phyloP scores from a whole-genome alignment of 805 yeast genomes.

The Cyberlindnera petersonii region DNA sequence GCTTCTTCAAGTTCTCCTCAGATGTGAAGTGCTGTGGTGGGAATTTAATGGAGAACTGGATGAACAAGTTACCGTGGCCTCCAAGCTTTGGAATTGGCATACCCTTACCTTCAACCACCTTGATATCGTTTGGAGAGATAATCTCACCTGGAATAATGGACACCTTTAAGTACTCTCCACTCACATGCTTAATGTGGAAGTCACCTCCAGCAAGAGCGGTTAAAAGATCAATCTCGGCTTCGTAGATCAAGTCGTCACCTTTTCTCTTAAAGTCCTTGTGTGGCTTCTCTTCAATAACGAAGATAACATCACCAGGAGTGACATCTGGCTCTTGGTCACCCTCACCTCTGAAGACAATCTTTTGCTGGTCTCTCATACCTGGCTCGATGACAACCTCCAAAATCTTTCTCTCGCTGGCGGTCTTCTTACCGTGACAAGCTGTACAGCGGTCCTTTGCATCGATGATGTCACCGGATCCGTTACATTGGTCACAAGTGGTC shows the following conservation, averaged over 20 bases:
- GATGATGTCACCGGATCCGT: slow-evolving; percentile 87
- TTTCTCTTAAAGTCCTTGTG: slow-evolving; percentile 80
- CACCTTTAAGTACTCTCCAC: slow-evolving; percentile 87
- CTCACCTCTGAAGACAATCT: slow-evolving; percentile 87
- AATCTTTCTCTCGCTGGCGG: slow-evolving; percentile 82
- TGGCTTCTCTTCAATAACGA: slow-evolving; percentile 86
- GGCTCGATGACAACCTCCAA: slow-evolving; percentile 92
- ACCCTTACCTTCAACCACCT: slow-evolving; percentile 89
- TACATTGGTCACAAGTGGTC: slow-evolving; percentile 86
- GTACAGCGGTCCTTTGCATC: slow-evolving; percentile 86
- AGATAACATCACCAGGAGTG: slow-evolving; percentile 94
- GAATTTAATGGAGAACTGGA: slow-evolving; percentile 86
- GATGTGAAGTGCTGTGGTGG: slow-evolving; percentile 70
- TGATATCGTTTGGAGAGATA: slow-evolving; percentile 75
- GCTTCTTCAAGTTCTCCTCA: slow-evolving; percentile 67
- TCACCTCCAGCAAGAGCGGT: slow-evolving; percentile 98
- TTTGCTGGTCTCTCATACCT: slow-evolving; percentile 95
- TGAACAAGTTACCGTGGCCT: slow-evolving; percentile 80
- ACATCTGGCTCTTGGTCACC: slow-evolving; percentile 96
- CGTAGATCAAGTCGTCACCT: slow-evolving; percentile 81
- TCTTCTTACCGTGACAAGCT: slow-evolving; percentile 84
- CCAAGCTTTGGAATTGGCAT: slow-evolving; percentile 94
- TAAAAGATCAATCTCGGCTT: slow-evolving; percentile 83
- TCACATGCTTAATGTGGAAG: slow-evolving; percentile 80
- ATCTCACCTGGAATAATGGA: slow-evolving; percentile 88